Conservation (phyloP, 1,284 basidiomycete species). For the Ustilago hordei region DNA sequence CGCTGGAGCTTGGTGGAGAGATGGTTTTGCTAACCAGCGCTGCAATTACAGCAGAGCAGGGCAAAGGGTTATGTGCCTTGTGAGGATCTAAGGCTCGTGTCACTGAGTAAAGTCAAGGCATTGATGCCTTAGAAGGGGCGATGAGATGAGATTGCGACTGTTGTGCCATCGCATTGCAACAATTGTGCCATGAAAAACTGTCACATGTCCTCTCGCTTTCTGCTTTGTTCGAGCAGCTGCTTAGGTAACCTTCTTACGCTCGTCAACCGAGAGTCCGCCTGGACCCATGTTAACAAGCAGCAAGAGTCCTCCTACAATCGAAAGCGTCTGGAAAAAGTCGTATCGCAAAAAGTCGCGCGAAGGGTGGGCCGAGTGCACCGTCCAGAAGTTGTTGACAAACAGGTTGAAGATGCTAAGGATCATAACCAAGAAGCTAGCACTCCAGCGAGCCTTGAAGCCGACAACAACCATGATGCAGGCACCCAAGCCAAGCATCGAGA, state of each 20-base stretch:
- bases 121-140: background rate
- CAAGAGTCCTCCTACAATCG: slow-evolving; percentile 96
- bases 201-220: background rate
- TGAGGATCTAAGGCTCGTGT: background rate
- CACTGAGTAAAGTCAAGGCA: background rate
- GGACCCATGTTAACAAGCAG: slow-evolving; percentile 98
- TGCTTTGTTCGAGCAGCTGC: background rate
- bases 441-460: slow-evolving; percentile 99
- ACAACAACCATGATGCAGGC: slow-evolving; percentile 97
- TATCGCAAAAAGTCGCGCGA: slow-evolving; percentile 91
- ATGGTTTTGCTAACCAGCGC: background rate
- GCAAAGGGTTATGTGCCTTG: background rate
- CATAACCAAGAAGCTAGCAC: slow-evolving; percentile 93
- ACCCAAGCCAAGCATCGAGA: slow-evolving; percentile 76
- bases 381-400: slow-evolving; percentile 97
- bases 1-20: background rate
- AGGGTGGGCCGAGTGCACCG: slow-evolving; percentile 87
- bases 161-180: background rate
- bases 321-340: slow-evolving; percentile 72
- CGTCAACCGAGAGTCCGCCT: slow-evolving; percentile 95
- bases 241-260: slow-evolving; percentile 88
- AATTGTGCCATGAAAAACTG: background rate
- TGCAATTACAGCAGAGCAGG: slow-evolving; percentile 5
- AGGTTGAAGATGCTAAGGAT: slow-evolving; percentile 92
- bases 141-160: background rate